Percentiles rank a stretch among this genome's conserved stretches.
phyloP scores from a whole-genome alignment of 805 yeast species.

The Isabelozyma gotoi region DNA sequence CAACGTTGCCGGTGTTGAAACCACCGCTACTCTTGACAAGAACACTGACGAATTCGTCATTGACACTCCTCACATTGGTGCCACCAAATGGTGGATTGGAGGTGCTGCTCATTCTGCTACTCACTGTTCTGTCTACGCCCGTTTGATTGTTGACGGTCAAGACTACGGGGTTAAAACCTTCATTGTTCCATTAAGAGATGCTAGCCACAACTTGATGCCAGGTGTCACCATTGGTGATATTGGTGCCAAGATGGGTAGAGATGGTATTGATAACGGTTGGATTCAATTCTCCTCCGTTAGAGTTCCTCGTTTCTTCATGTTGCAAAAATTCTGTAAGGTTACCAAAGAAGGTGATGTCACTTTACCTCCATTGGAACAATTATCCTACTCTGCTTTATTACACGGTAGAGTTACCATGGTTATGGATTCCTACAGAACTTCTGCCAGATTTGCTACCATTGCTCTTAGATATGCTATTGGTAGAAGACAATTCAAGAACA shows the following conservation, averaged over 20 bases:
- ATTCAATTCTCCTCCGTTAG: conserved; percentile 45
- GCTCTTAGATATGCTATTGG: conserved; percentile 47
- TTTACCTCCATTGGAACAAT: conserved; percentile 46
- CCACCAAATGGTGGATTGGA: conserved; percentile 53
- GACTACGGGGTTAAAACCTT: conserved; percentile 49
- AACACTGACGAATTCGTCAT: conserved; percentile 42
- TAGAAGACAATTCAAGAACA: conserved; percentile 43
- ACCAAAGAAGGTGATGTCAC: conserved; percentile 38
- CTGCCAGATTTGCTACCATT: conserved; percentile 42
- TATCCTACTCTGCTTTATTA: conserved; percentile 42
- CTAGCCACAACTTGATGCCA: conserved; percentile 41
- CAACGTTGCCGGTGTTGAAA: conserved; percentile 58
- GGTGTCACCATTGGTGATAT: conserved; percentile 47
- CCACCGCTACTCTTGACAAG: conserved; percentile 46
- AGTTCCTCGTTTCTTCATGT: conserved; percentile 46
- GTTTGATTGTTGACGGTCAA: conserved; percentile 42
- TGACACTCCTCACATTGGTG: conserved; percentile 48
- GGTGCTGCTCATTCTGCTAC: conserved; percentile 51
- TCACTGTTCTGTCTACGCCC: conserved; percentile 40
- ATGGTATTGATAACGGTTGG: conserved; percentile 51
- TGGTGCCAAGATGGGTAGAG: conserved; percentile 50
- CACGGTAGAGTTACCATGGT: conserved; percentile 49
- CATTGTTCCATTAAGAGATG: conserved; percentile 46
- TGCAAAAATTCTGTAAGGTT: conserved; percentile 45
- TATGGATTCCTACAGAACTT: conserved; percentile 40